phyloP scores from a whole-genome alignment of 208 protist species.

The Leishmania guyanensis region DNA sequence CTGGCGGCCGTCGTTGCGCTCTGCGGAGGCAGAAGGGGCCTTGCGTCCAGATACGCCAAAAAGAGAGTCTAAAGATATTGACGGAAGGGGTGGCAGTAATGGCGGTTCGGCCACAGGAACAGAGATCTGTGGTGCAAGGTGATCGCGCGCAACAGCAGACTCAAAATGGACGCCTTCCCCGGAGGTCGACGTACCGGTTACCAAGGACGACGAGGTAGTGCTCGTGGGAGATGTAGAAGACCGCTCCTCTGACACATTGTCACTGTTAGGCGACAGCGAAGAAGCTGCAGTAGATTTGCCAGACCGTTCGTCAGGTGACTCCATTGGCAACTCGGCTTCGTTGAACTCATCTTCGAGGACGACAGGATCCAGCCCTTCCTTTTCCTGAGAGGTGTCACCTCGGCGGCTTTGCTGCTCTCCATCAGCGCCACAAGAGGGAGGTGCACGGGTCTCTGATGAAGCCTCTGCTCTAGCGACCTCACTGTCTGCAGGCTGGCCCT shows the following conservation, averaged over 20 bases:
- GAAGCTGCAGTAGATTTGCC: background rate
- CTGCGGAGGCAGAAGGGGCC: background rate
- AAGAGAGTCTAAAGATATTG: slow-evolving; percentile 19
- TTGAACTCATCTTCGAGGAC: background rate
- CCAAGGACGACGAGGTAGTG: background rate
- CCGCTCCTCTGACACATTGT: background rate
- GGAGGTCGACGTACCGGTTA: background rate
- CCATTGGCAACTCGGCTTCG: background rate
- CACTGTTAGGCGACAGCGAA: background rate
- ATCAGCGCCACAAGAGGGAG: background rate
- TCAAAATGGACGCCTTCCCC: background rate
- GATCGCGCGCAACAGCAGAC: background rate
- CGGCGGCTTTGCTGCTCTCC: background rate
- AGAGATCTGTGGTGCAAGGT: background rate
- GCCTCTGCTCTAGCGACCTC: background rate
- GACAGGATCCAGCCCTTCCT: background rate
- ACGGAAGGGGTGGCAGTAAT: background rate
- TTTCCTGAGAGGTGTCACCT: background rate
- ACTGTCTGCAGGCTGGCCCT: background rate
- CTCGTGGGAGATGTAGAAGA: background rate
- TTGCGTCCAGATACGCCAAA: background rate
- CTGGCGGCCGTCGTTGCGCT: background rate
- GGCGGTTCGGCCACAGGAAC: background rate
- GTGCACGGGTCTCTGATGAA: background rate
- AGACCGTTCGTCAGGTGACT: background rate